phyloP scores from a whole-genome alignment of 73 alveolate genomes.

The Paramecium octaurelia region DNA sequence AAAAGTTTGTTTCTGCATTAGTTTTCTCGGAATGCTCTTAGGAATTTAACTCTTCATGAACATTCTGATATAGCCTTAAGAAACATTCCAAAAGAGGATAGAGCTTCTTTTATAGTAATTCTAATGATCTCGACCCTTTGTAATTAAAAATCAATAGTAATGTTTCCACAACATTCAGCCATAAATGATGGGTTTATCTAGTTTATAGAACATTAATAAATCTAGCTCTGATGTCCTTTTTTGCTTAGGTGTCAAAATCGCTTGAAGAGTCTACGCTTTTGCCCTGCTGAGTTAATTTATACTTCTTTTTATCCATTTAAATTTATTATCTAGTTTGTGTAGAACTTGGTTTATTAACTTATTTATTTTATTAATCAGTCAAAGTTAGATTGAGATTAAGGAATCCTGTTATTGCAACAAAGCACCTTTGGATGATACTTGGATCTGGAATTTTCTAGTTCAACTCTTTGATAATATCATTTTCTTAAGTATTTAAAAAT shows the following conservation, averaged over 20 bases:
- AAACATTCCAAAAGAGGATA: conserved; percentile 16
- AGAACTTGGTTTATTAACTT: background rate
- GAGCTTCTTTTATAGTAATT: background rate
- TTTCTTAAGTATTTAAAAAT: background rate
- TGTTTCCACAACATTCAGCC: conserved; percentile 38
- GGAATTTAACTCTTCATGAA: background rate
- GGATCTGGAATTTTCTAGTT: conserved; percentile 4
- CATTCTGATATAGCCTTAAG: background rate
- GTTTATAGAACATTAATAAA: conserved; percentile 13
- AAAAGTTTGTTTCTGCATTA: background rate
- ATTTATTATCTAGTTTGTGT: background rate
- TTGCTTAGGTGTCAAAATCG: background rate
- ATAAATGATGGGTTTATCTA: conserved; percentile 20
- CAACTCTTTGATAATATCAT: background rate
- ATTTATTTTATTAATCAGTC: background rate
- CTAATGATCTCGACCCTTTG: background rate
- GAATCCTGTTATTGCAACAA: conserved; percentile 17
- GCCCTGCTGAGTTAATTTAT: background rate
- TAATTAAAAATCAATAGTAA: background rate
- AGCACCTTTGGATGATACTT: background rate
- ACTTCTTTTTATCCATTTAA: background rate
- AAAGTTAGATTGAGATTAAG: background rate
- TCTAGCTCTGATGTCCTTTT: background rate
- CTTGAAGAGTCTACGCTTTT: background rate
- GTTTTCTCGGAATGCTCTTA: background rate